Base-by-base conservation (phyloP, 2,329 filamentous ascomycete genomes). In the Verticillium alfalfae region DNA sequence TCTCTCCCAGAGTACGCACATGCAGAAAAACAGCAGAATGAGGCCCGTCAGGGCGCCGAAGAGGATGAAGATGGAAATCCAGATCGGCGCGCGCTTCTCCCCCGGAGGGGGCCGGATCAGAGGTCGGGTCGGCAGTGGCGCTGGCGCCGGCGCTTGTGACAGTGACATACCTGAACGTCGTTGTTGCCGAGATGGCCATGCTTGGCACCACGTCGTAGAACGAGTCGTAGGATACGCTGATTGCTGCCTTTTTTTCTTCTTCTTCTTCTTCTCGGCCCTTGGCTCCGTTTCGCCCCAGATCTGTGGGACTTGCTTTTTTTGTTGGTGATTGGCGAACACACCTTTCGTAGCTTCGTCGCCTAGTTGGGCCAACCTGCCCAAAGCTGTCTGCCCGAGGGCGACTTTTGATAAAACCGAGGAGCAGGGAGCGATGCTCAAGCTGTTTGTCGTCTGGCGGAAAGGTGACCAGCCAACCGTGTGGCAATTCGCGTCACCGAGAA, bases 31-130 rank as follows among this genome's bases (percentile, higher is more conserved):
- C 6, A 59, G 22, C 9, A 55, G 3, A 34, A 59, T 18, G 16
- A 59, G 58, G 41, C 41, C 41, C n/a, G 22, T 45, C 39, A 59
- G 45, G 18, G 58, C 58, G 45, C 58, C 58, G 45, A 59, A 54
- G 34, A 59, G 58, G 58, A 59, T 59, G 45, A 59, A 59, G 34
- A 59, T 45, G 58, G 58, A 54, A 26, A 59, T 36, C 58, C 58
- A 59, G 39, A 45, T 31, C 45, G 57, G 45, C 12, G 58, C 31
- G 36, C 39, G 54, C 13, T 56, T 8, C 15, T 36, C 31, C 13
- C 13, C 18, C 12, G 15, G 15, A 22, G 26, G 26, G n/a, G 54
- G 16, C 54, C 8, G 54, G 54, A 2, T 36, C 54, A 6, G 31
- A 13, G 26, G 15, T 56, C 15, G 54, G 16, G 13, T 26, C n/a